Evolutionary conservation across 1,139 yeast species (phyloP).

Genomic region (Debaryomycetaceae sp.): DNA sequence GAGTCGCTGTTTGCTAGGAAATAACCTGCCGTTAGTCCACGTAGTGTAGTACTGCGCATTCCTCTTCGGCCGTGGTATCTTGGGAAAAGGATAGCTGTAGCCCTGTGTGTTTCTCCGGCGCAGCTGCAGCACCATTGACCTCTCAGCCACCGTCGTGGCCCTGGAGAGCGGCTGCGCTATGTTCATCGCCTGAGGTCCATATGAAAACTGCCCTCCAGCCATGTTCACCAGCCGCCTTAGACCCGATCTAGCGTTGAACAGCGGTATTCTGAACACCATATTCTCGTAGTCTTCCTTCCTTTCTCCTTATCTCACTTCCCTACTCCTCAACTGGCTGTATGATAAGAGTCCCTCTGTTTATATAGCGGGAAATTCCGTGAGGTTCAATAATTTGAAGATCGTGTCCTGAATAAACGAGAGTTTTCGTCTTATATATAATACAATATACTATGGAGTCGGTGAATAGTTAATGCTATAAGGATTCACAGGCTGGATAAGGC

Average conservation of each 20-base stretch:
- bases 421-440: not conserved
- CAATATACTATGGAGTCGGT: not conserved
- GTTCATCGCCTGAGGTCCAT: slow-evolving; percentile 30
- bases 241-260: slow-evolving; percentile 10
- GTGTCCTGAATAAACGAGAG: not conserved
- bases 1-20: slow-evolving; percentile 16
- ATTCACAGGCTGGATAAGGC: not conserved
- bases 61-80: slow-evolving; percentile 63
- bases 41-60: slow-evolving; percentile 53
- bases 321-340: not conserved
- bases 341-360: not conserved
- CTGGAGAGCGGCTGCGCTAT: slow-evolving; percentile 44
- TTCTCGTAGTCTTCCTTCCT: not conserved
- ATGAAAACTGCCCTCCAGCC: slow-evolving; percentile 15
- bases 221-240: slow-evolving; percentile 9
- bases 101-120: slow-evolving; percentile 7
- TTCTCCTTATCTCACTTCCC: not conserved
- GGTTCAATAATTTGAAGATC: not conserved
- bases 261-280: slow-evolving; percentile 25
- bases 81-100: slow-evolving; percentile 50
- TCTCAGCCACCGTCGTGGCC: slow-evolving; percentile 38
- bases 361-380: not conserved
- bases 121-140: slow-evolving; percentile 14
- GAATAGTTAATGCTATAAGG: not conserved
- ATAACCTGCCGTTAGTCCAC: slow-evolving; percentile 27